A percentile compares a stretch with the other conserved stretches of the same genome.
These are phyloP conservation scores for Cynara cardunculus DNA, from an alignment of 129 eudicot genomes.

Conservation along the genomic window DNA sequence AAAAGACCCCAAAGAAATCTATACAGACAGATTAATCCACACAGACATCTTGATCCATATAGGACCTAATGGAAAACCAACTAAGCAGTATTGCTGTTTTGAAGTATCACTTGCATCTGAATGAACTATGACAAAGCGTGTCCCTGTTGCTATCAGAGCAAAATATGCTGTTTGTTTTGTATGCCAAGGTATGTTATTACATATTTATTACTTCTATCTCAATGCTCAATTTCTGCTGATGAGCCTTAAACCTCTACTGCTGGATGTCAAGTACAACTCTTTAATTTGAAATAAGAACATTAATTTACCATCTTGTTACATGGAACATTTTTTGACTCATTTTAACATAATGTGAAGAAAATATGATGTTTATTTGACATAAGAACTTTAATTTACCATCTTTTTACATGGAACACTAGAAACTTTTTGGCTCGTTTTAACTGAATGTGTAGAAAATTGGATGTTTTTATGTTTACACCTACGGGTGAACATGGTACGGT, in stretches of 20 bases:
- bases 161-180: constrained; percentile 4
- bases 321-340: neutral
- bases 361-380: neutral
- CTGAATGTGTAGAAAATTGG: no score
- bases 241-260: neutral
- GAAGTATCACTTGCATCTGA: neutral
- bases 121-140: neutral
- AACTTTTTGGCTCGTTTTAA: neutral
- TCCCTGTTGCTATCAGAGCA: neutral
- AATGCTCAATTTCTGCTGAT: neutral
- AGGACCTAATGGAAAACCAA: no score
- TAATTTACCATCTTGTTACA: constrained; percentile 2
- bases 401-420: constrained; percentile 3
- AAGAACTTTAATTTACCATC: constrained; percentile 1
- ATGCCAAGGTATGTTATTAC: neutral
- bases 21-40: no score
- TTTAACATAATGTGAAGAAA: no score
- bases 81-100: neutral
- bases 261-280: constrained; percentile 5
- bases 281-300: constrained; percentile 5
- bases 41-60: no score
- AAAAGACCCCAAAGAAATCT: no score
- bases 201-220: neutral
- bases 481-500: no score
- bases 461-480: no score